These are phyloP conservation scores for Aspergillus ochraceoroseus DNA, from an alignment of 2,329 filamentous ascomycete genomes.

Conservation along the genomic window DNA sequence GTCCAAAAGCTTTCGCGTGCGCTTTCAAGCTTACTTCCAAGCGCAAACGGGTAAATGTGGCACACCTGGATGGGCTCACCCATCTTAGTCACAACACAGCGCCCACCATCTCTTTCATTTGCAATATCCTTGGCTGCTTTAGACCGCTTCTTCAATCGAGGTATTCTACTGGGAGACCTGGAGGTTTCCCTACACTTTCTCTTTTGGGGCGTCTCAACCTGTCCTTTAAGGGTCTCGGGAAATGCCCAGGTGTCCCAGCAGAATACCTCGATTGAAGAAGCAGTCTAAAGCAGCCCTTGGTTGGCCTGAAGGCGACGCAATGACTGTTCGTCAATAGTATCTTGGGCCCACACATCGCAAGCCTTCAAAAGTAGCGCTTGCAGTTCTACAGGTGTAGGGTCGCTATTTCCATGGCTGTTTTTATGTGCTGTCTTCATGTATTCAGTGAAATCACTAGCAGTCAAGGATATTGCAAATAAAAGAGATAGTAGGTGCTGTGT, in stretches of 20 bases:
- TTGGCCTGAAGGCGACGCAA: neutral
- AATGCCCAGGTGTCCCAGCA: neutral
- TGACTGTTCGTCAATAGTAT: too few species aligned
- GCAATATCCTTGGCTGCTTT: neutral
- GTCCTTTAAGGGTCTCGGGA: neutral
- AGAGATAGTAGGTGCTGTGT: neutral
- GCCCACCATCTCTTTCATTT: neutral
- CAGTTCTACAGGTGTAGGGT: too few species aligned
- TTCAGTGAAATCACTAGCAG: too few species aligned
- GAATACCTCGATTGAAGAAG: neutral
- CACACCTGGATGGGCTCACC: neutral
- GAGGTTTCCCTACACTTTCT: too few species aligned
- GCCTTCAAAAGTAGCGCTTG: too few species aligned
- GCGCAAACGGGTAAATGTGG: neutral
- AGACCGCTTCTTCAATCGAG: neutral
- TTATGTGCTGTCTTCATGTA: too few species aligned
- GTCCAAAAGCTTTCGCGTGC: neutral
- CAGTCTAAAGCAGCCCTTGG: neutral
- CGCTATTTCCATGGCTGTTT: too few species aligned
- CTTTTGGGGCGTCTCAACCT: neutral
- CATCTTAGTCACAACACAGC: neutral
- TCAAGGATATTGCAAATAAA: neutral
- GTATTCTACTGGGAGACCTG: neutral
- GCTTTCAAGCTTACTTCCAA: neutral
- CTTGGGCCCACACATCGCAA: too few species aligned